These are phyloP conservation scores for Aspergillus brunneoviolaceus DNA, from an alignment of 2,329 filamentous ascomycete species.

Conservation along the genomic window DNA sequence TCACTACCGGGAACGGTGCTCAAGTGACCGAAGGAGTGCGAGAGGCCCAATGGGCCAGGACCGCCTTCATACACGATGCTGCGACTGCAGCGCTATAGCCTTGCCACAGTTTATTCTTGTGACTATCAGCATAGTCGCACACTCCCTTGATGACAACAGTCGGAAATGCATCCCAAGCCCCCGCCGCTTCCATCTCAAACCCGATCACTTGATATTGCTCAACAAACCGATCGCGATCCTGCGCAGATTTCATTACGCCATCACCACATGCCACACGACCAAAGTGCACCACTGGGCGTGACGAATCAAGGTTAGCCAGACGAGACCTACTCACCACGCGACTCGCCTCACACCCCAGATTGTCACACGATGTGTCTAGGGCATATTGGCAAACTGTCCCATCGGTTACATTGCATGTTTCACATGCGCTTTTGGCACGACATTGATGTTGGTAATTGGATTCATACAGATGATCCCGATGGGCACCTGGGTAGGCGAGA, in stretches of 20 bases:
- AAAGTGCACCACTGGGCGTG: background rate
- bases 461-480: background rate
- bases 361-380: background rate
- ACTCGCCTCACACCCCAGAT: background rate
- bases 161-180: background rate
- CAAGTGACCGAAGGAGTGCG: no score
- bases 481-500: background rate
- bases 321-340: background rate
- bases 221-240: background rate
- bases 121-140: slow-evolving; percentile 1
- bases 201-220: background rate
- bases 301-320: background rate
- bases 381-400: background rate
- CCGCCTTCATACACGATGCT: background rate
- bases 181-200: slow-evolving; percentile 3
- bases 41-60: background rate
- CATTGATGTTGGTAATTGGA: background rate
- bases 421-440: background rate
- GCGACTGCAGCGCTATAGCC: background rate
- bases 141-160: slow-evolving; percentile 1
- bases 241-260: background rate
- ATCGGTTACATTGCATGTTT: background rate
- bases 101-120: background rate
- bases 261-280: background rate
- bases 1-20: no score